Percentiles rank a stretch among this genome's conserved stretches.
phyloP scores from a whole-genome alignment of 1,284 basidiomycete genomes.

The Ganoderma sinense region DNA sequence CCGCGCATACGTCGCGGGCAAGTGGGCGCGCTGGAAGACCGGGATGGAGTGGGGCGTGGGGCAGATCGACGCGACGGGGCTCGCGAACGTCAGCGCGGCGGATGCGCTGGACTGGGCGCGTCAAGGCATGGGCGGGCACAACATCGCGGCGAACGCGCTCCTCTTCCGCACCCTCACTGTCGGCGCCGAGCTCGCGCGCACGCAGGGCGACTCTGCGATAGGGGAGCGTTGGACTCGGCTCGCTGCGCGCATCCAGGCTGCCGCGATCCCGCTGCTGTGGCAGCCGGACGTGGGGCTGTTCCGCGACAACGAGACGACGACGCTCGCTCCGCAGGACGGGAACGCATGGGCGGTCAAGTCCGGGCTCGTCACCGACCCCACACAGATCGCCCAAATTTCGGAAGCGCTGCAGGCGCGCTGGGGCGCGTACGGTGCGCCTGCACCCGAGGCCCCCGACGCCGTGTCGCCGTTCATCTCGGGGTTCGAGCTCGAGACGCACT shows the following conservation, averaged over 20 bases:
- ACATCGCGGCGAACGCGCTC: conserved; percentile 29
- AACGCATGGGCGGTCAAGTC: too few species aligned
- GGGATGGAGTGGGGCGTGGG: conserved; percentile 23
- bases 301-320: background rate
- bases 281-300: conserved; percentile 28
- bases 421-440: too few species aligned
- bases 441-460: too few species aligned
- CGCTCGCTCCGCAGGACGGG: too few species aligned
- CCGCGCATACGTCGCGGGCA: conserved; percentile 14
- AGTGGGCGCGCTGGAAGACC: conserved; percentile 23
- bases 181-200: conserved; percentile 17
- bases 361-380: too few species aligned
- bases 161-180: conserved; percentile 27
- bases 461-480: too few species aligned
- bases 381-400: too few species aligned
- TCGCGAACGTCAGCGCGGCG: conserved; percentile 23
- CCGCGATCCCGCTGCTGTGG: conserved; percentile 27
- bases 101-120: conserved; percentile 24
- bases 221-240: conserved; percentile 14
- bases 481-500: too few species aligned
- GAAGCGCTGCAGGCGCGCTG: too few species aligned
- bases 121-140: conserved; percentile 29
- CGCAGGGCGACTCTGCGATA: conserved; percentile 16
- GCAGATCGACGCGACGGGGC: too few species aligned
- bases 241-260: conserved; percentile 18